A percentile compares a stretch with the other conserved stretches of the same genome.
Conservation (phyloP, 345 rosid species). For the Populus simonii region DNA sequence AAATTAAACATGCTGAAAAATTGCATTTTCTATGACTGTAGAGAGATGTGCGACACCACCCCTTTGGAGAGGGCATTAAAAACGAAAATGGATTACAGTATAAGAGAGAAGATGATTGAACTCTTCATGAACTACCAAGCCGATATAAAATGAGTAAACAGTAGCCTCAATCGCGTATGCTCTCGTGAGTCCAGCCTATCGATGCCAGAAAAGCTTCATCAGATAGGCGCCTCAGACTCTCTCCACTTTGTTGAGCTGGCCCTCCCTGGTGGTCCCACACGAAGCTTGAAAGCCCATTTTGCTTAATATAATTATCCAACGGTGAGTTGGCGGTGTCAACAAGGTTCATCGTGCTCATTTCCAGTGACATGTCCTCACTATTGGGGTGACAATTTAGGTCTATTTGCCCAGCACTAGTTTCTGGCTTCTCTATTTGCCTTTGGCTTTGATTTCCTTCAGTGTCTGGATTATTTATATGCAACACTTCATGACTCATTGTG, state of each 20-base stretch:
- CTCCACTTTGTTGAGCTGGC: slow-evolving; percentile 19
- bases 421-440: slow-evolving; percentile 37
- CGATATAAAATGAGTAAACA: slow-evolving; percentile 10
- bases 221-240: slow-evolving; percentile 26
- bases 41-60: slow-evolving; percentile 1
- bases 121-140: not conserved
- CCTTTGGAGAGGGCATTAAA: not conserved
- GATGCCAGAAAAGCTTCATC: slow-evolving; percentile 42
- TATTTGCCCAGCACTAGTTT: slow-evolving; percentile 40
- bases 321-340: slow-evolving; percentile 16
- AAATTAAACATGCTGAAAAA: not conserved
- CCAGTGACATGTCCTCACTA: slow-evolving; percentile 38
- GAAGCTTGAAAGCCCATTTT: slow-evolving; percentile 24
- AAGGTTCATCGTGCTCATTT: slow-evolving; percentile 25
- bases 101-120: not conserved
- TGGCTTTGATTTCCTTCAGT: slow-evolving; percentile 34
- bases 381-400: slow-evolving; percentile 57
- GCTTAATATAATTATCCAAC: slow-evolving; percentile 21
- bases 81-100: not conserved
- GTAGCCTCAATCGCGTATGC: slow-evolving; percentile 13
- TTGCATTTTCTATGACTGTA: slow-evolving; percentile 1
- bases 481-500: slow-evolving; percentile 4
- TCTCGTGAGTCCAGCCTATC: slow-evolving; percentile 30
- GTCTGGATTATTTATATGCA: slow-evolving; percentile 22
- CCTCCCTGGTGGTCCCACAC: slow-evolving; percentile 28